Conservation (phyloP, 257 asterid species). For the Eustoma russellianum region DNA sequence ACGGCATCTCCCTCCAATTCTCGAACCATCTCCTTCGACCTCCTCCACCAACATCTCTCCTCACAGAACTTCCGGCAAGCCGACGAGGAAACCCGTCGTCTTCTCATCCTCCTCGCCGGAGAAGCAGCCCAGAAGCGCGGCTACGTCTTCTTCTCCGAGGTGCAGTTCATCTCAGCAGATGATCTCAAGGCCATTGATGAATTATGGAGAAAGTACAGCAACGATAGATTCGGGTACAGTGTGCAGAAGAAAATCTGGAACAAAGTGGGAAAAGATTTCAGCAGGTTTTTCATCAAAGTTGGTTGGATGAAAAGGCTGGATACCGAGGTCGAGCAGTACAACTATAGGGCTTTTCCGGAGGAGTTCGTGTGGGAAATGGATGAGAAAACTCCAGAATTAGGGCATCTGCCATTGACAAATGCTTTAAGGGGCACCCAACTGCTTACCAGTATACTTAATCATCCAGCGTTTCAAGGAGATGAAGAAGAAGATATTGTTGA, state of each 20-base stretch:
- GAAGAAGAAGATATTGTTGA: constrained; percentile 18
- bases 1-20: constrained; percentile 27
- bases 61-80: constrained; percentile 58
- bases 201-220: constrained; percentile 68
- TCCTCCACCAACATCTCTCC: constrained; percentile 44
- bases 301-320: constrained; percentile 92
- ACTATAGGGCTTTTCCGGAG: constrained; percentile 66
- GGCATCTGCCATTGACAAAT: constrained; percentile 83
- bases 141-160: constrained; percentile 94
- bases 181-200: constrained; percentile 54
- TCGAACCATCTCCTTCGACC: constrained; percentile 30
- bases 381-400: constrained; percentile 45
- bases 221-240: constrained; percentile 61
- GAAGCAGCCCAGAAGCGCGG: constrained; percentile 68
- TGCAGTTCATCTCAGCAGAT: constrained; percentile 44
- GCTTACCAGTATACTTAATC: constrained; percentile 39
- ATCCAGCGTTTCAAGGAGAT: constrained; percentile 53
- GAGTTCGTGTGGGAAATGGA: constrained; percentile 71
- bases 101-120: constrained; percentile 75
- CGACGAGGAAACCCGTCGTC: constrained; percentile 93
- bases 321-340: constrained; percentile 62
- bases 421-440: constrained; percentile 82
- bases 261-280: constrained; percentile 46
- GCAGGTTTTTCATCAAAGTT: constrained; percentile 49
- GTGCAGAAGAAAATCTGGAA: constrained; percentile 67